Conservation (phyloP, 192 early-diverging fungal genomes). For the Podila minutissima region DNA sequence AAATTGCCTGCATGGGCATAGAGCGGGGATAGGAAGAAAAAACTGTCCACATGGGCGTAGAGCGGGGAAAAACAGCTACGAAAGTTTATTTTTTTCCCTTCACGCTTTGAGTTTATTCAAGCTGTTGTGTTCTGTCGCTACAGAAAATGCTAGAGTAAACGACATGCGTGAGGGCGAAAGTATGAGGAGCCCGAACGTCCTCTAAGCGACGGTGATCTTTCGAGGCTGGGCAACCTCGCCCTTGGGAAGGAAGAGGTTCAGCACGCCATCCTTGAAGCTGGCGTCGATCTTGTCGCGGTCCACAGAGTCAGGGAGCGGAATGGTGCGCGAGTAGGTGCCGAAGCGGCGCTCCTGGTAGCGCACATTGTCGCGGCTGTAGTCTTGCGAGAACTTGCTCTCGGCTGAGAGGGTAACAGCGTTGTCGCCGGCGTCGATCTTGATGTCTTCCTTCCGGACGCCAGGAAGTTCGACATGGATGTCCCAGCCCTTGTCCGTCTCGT, state of each 20-base stretch:
- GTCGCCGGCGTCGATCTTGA: conserved; percentile 60
- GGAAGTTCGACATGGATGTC: conserved; percentile 63
- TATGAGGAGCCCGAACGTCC: not conserved
- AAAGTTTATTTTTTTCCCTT: no score
- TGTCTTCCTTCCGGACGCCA: conserved; percentile 63
- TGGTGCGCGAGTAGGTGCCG: conserved; percentile 57
- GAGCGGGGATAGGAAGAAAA: no score
- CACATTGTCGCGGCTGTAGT: conserved; percentile 50
- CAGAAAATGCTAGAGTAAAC: not conserved
- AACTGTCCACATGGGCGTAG: no score
- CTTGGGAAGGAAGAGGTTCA: conserved; percentile 61
- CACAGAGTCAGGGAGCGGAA: conserved; percentile 59
- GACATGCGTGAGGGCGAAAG: not conserved
- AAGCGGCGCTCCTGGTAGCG: conserved; percentile 62
- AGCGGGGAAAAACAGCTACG: no score
- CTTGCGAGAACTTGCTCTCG: conserved; percentile 37
- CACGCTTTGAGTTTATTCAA: no score
- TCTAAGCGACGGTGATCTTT: conserved; percentile 59
- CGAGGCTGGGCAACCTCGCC: conserved; percentile 30
- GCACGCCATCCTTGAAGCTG: conserved; percentile 64
- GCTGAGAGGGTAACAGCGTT: conserved; percentile 58
- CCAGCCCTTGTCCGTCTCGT: conserved; percentile 59
- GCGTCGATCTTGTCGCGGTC: conserved; percentile 59
- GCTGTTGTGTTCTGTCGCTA: not conserved
- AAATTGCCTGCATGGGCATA: no score